phyloP scores from a whole-genome alignment of 768 basidiomycete species.

The Tylopilus cervinicoccineus region DNA sequence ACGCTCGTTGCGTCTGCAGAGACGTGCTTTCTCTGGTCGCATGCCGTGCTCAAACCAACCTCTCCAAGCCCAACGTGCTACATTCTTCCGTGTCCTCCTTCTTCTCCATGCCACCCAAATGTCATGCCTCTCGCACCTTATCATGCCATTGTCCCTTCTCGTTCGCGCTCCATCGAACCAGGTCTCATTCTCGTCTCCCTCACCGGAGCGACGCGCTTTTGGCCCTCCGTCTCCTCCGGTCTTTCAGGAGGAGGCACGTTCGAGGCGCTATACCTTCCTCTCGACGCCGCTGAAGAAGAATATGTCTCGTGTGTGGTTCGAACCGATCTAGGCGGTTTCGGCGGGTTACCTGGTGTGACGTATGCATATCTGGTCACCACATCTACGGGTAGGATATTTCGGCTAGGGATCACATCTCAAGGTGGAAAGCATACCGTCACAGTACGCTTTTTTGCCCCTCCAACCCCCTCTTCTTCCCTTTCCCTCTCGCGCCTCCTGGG shows the following conservation, averaged over 20 bases:
- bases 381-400: conserved; percentile 61
- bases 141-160: conserved; percentile 59
- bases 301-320: conserved; percentile 64
- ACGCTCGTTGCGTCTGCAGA: conserved; percentile 66
- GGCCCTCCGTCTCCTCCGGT: conserved; percentile 84
- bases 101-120: conserved; percentile 37
- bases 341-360: conserved; percentile 7
- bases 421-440: conserved; percentile 66
- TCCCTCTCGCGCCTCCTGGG: conserved; percentile 40
- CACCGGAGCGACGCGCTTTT: conserved; percentile 73
- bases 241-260: conserved; percentile 74
- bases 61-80: conserved; percentile 64
- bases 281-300: conserved; percentile 49
- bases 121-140: conserved; percentile 50
- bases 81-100: conserved; percentile 69
- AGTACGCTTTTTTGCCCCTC: conserved; percentile 52
- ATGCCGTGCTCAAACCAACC: conserved; percentile 66
- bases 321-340: conserved; percentile 47
- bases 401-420: conserved; percentile 58
- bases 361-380: conserved; percentile 58
- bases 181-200: conserved; percentile 77
- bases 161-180: conserved; percentile 57
- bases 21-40: conserved; percentile 84
- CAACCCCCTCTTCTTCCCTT: conserved; percentile 40
- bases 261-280: conserved; percentile 41